Percentiles rank a stretch among this genome's conserved stretches.
phyloP scores from a whole-genome alignment of 257 asterid species.

The Cynanchum wilfordii region DNA sequence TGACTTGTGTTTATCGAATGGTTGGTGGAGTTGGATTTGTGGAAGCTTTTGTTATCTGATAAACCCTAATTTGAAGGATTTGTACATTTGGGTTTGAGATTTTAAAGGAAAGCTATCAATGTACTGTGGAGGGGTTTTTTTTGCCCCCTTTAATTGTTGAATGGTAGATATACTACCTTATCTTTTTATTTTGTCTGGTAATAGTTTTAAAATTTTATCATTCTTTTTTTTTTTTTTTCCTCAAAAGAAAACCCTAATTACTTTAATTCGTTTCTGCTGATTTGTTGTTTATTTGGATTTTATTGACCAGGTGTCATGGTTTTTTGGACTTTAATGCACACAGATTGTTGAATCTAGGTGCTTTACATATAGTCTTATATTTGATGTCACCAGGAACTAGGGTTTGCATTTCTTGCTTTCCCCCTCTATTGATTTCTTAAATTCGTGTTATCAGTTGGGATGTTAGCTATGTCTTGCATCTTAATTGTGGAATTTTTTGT shows the following conservation, averaged over 20 bases:
- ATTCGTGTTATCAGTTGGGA: conserved; percentile 1
- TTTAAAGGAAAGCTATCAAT: conserved; percentile 2
- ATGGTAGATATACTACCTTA: conserved; percentile 4
- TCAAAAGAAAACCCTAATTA: conserved; percentile 47
- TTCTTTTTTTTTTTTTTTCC: conserved; percentile 5
- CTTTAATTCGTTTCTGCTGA: conserved; percentile 10
- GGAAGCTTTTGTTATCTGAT: not conserved
- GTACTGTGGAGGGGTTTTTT: conserved; percentile 1
- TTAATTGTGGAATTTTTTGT: not conserved
- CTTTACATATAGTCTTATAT: conserved; percentile 11
- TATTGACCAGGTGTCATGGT: conserved; percentile 1
- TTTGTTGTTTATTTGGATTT: conserved; percentile 14
- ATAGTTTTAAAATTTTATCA: not conserved
- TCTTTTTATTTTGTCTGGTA: conserved; percentile 14
- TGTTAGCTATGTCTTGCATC: not conserved
- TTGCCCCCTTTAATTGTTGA: conserved; percentile 4
- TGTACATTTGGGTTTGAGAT: not conserved
- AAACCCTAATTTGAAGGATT: conserved; percentile 56
- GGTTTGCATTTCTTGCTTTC: conserved; percentile 29
- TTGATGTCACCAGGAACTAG: conserved; percentile 31
- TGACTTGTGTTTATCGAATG: not conserved
- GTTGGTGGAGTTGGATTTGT: not conserved
- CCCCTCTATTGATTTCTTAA: not conserved
- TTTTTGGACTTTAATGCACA: conserved; percentile 17
- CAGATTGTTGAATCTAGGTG: conserved; percentile 8